These are phyloP conservation scores for Paracoccidioides brasiliensis DNA, from an alignment of 2,329 filamentous ascomycete species.

Conservation along the genomic window DNA sequence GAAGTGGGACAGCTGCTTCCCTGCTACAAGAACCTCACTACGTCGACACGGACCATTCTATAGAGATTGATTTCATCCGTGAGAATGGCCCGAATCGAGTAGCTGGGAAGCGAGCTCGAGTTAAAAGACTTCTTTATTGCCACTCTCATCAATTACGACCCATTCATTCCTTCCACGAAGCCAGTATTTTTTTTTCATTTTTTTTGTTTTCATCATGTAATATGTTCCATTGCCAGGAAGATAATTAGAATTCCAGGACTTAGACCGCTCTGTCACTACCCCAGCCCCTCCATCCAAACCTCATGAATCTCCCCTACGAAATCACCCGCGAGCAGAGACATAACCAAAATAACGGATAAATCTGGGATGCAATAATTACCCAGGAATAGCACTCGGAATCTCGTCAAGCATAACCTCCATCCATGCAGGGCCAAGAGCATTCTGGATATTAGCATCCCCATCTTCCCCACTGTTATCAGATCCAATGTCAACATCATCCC, in stretches of 20 bases:
- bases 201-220: too few relatives aligned
- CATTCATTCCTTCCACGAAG: too few relatives aligned
- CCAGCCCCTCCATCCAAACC: neutral
- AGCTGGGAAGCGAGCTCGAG: too few relatives aligned
- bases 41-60: neutral
- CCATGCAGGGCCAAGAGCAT: neutral
- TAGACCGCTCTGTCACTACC: neutral
- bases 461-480: neutral
- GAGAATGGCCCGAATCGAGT: too few relatives aligned
- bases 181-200: too few relatives aligned
- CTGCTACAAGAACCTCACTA: neutral
- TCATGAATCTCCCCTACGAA: neutral
- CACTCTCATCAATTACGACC: too few relatives aligned
- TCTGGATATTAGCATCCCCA: neutral
- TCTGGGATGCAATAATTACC: neutral
- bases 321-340: neutral
- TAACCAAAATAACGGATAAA: neutral
- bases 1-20: neutral
- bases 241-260: neutral
- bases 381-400: conserved; percentile 6
- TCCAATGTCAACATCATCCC: neutral
- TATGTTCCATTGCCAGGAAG: too few relatives aligned
- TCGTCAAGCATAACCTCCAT: conserved; percentile 7
- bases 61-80: too few relatives aligned
- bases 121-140: too few relatives aligned